phyloP scores from a whole-genome alignment of 805 yeast genomes.

The Sugiyamaella chiloensis region DNA sequence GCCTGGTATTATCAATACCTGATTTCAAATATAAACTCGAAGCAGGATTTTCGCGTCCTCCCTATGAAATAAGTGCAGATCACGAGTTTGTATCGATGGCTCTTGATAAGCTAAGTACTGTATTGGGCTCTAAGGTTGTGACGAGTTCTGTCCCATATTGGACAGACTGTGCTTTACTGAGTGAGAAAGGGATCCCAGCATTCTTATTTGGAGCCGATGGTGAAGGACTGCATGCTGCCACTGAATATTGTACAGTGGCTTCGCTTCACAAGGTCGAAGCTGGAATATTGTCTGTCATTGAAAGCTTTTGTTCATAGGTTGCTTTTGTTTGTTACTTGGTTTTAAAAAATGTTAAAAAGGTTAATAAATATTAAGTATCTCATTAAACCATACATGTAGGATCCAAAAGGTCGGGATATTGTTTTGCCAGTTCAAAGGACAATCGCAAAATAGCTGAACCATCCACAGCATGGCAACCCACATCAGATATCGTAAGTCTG shows the following conservation, averaged over 20 bases:
- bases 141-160: neutral
- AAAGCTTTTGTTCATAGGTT: neutral
- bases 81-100: neutral
- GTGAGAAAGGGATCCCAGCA: neutral
- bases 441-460: too few relatives aligned
- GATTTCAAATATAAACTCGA: neutral
- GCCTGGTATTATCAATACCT: neutral
- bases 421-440: too few relatives aligned
- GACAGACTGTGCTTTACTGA: neutral
- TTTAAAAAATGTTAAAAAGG: too few relatives aligned
- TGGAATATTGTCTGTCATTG: neutral
- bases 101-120: neutral
- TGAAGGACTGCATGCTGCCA: neutral
- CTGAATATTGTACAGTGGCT: neutral
- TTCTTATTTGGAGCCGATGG: neutral
- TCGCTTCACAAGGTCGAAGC: neutral
- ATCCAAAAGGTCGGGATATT: too few relatives aligned
- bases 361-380: too few relatives aligned
- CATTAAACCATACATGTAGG: too few relatives aligned
- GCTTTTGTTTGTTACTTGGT: too few relatives aligned
- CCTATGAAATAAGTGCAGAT: neutral
- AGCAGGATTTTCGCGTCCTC: neutral
- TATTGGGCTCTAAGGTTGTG: neutral
- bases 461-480: too few relatives aligned
- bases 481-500: too few relatives aligned